A percentile compares a stretch with the other conserved stretches of the same genome.
Conservation (phyloP, 1,139 yeast genomes). For the Yamadazyma buinensis region DNA sequence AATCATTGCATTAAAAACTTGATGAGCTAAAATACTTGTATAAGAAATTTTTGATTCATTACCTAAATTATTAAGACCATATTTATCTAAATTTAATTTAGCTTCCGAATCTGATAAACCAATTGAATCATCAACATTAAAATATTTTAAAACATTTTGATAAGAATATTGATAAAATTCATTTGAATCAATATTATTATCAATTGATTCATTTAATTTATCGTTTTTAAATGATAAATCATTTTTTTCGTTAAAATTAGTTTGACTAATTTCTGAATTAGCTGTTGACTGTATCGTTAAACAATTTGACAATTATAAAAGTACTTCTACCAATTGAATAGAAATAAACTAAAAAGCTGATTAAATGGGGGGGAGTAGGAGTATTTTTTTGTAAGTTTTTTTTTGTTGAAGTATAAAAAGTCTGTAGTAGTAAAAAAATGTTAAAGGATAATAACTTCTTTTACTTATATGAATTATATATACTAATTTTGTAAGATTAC, state of each 20-base stretch:
- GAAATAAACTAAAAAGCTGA: slow-evolving; percentile 3
- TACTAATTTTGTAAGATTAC: too few species aligned
- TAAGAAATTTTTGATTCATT: slow-evolving; percentile 24
- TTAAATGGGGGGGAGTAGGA: neutral
- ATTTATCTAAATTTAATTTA: slow-evolving; percentile 10
- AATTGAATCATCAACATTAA: slow-evolving; percentile 30
- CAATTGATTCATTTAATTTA: neutral
- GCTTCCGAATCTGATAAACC: slow-evolving; percentile 45
- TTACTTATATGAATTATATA: too few species aligned
- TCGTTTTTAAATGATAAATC: too few species aligned
- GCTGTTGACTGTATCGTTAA: slow-evolving; percentile 11
- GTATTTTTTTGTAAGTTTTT: too few species aligned
- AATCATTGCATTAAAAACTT: slow-evolving; percentile 37
- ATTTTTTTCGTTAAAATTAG: slow-evolving; percentile 1
- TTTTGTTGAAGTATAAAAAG: too few species aligned
- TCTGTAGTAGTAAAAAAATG: too few species aligned
- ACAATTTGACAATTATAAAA: neutral
- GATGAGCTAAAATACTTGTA: slow-evolving; percentile 36
- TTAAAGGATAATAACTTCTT: too few species aligned
- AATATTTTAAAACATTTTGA: slow-evolving; percentile 13
- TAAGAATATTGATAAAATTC: slow-evolving; percentile 4
- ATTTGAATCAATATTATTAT: neutral
- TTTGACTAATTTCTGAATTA: slow-evolving; percentile 2
- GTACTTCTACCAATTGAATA: slow-evolving; percentile 1
- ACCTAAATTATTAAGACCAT: slow-evolving; percentile 28